Percentiles rank a stretch among this genome's conserved stretches.
Evolutionary conservation across 116 monocot genomes (phyloP).

Genomic region (Iris pallida): DNA sequence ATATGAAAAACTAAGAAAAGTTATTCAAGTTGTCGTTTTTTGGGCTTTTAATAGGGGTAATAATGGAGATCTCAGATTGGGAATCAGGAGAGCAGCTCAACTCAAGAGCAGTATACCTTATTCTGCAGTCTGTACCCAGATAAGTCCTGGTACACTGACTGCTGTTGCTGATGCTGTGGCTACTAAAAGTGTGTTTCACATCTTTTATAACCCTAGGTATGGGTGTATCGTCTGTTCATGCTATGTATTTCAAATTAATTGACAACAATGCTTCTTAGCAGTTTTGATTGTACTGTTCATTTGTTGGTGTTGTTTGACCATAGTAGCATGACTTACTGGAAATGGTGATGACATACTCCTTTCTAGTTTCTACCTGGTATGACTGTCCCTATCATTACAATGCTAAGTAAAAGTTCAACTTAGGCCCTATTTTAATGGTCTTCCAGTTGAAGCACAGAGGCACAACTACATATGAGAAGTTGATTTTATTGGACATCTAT

Average conservation of each 20-base stretch:
- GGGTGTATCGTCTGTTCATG: background rate
- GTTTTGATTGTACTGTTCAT: background rate
- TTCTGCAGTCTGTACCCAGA: constrained; percentile 19
- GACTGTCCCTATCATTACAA: too few relatives aligned
- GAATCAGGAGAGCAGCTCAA: constrained; percentile 65
- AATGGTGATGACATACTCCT: too few relatives aligned
- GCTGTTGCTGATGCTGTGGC: constrained; percentile 47
- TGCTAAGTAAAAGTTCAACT: too few relatives aligned
- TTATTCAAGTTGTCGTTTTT: background rate
- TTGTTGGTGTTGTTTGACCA: background rate
- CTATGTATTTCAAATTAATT: background rate
- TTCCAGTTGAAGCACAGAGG: too few relatives aligned
- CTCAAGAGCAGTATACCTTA: constrained; percentile 31
- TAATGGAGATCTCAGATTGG: constrained; percentile 84
- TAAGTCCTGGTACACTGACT: constrained; percentile 24
- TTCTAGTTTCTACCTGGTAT: too few relatives aligned
- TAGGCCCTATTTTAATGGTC: too few relatives aligned
- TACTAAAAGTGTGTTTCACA: constrained; percentile 45
- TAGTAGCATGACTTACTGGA: too few relatives aligned
- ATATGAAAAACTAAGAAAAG: background rate
- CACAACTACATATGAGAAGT: too few relatives aligned
- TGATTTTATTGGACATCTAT: too few relatives aligned
- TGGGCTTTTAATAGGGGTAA: constrained; percentile 45
- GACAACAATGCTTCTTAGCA: background rate
- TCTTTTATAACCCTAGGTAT: constrained; percentile 88